Conservation (phyloP, 1,139 yeast species). For the Meyerozyma guilliermondii region DNA sequence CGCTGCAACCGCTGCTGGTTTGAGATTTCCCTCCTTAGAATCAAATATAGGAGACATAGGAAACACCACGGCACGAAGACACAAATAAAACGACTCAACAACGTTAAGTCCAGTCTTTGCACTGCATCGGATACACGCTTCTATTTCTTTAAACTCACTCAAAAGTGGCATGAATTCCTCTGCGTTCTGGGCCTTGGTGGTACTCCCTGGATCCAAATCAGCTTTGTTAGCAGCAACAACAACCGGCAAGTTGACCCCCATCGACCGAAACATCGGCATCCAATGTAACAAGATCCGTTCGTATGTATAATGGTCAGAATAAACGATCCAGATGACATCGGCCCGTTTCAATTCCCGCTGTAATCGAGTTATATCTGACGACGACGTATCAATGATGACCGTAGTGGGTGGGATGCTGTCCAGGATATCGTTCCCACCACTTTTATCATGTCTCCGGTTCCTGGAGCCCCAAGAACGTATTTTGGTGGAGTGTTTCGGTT, state of each 20-base stretch:
- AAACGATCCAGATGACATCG: slow-evolving; percentile 89
- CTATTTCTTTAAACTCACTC: slow-evolving; percentile 90
- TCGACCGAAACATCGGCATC: slow-evolving; percentile 87
- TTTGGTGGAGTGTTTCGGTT: not conserved
- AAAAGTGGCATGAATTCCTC: slow-evolving; percentile 85
- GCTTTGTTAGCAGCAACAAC: slow-evolving; percentile 83
- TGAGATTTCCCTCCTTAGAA: slow-evolving; percentile 79
- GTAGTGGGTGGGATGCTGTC: slow-evolving; percentile 61
- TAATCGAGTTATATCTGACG: slow-evolving; percentile 56
- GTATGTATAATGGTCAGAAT: slow-evolving; percentile 89
- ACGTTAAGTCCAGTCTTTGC: slow-evolving; percentile 78
- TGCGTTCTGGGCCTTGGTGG: slow-evolving; percentile 32
- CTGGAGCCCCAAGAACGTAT: not conserved
- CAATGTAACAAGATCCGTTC: slow-evolving; percentile 88
- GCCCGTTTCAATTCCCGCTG: slow-evolving; percentile 78
- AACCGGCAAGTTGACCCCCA: slow-evolving; percentile 92
- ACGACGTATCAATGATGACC: slow-evolving; percentile 71
- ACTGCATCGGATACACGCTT: slow-evolving; percentile 82
- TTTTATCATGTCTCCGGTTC: slow-evolving; percentile 4
- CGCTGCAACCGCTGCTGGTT: slow-evolving; percentile 73
- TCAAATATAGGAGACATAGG: slow-evolving; percentile 94
- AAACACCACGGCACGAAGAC: slow-evolving; percentile 87
- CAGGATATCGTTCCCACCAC: slow-evolving; percentile 17
- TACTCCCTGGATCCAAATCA: slow-evolving; percentile 33
- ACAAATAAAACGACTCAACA: slow-evolving; percentile 83